These are phyloP conservation scores for Fonsecaea pugnacius DNA, from an alignment of 2,329 filamentous ascomycete species.

Conservation along the genomic window DNA sequence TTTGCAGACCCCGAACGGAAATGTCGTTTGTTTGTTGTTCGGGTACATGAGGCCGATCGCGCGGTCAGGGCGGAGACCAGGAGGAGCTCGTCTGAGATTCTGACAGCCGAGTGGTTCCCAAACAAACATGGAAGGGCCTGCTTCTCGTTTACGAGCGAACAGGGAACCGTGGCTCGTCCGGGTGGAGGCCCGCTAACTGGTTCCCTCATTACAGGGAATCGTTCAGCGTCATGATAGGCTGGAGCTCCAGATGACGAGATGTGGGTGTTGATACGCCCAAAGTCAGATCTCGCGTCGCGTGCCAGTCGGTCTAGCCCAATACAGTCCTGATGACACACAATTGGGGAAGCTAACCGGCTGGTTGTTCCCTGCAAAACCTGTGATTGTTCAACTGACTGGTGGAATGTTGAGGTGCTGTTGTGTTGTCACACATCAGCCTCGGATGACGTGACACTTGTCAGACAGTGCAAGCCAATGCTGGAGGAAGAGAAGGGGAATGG, in stretches of 20 bases:
- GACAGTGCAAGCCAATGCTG: conserved; percentile 6
- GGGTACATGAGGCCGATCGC: conserved; percentile 16
- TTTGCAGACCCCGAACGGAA: conserved; percentile 11
- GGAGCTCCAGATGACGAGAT: conserved; percentile 29
- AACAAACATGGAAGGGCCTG: neutral
- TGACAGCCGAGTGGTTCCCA: conserved; percentile 23
- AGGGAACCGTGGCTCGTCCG: conserved; percentile 15
- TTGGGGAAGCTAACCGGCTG: conserved; percentile 20
- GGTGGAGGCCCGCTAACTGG: conserved; percentile 15
- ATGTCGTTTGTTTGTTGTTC: conserved; percentile 26
- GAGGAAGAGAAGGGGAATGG: neutral
- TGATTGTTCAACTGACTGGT: conserved; percentile 8
- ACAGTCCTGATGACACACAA: conserved; percentile 16
- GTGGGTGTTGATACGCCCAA: conserved; percentile 26
- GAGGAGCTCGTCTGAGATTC: conserved; percentile 24
- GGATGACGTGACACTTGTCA: conserved; percentile 27
- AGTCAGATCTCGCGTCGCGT: conserved; percentile 36
- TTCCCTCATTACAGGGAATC: conserved; percentile 17
- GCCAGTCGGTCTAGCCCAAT: conserved; percentile 25
- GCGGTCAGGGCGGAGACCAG: conserved; percentile 18
- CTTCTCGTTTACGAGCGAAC: conserved; percentile 8
- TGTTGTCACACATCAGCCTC: conserved; percentile 24
- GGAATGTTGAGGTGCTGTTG: conserved; percentile 7
- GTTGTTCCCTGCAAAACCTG: conserved; percentile 7
- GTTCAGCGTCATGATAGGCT: conserved; percentile 26